Percentiles rank a stretch among this genome's conserved stretches.
Evolutionary conservation across 2,329 filamentous ascomycete genomes (phyloP).

Genomic region (Colletotrichum eleusines): DNA sequence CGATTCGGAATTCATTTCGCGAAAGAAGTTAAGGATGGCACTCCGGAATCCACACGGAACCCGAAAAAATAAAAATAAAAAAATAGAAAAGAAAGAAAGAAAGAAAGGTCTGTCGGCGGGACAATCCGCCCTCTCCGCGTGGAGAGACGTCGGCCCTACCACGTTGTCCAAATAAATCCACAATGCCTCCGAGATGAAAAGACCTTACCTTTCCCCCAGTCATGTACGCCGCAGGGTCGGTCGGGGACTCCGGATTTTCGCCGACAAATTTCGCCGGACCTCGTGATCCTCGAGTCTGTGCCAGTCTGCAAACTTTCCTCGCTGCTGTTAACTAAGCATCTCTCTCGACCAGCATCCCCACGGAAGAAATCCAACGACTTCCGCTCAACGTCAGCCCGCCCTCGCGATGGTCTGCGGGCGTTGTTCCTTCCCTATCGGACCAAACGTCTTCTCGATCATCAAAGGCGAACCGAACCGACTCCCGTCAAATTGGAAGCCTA

Average conservation of each 20-base stretch:
- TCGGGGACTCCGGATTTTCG: slow-evolving; percentile 30
- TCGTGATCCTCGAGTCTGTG: not conserved
- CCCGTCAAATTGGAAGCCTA: not conserved
- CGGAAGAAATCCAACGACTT: not conserved
- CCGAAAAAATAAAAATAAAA: no score
- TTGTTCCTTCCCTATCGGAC: not conserved
- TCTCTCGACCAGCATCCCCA: not conserved
- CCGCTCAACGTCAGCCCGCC: not conserved
- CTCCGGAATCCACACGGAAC: slow-evolving; percentile 17
- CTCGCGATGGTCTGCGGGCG: not conserved
- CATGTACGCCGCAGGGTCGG: slow-evolving; percentile 26
- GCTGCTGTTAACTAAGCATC: not conserved
- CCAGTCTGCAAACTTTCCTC: not conserved
- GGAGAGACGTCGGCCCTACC: slow-evolving; percentile 40
- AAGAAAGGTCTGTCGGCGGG: not conserved
- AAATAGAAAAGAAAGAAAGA: slow-evolving; percentile 8
- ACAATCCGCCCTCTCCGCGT: slow-evolving; percentile 29
- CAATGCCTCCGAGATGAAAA: slow-evolving; percentile 40
- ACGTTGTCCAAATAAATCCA: slow-evolving; percentile 31
- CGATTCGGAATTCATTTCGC: slow-evolving; percentile 16
- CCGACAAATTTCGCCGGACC: slow-evolving; percentile 28
- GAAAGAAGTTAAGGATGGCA: not conserved
- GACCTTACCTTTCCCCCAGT: slow-evolving; percentile 17
- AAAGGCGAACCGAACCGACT: not conserved
- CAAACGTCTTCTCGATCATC: not conserved